phyloP scores from a whole-genome alignment of 192 early-diverging fungal genomes.

The Pilobolus umbonatus region DNA sequence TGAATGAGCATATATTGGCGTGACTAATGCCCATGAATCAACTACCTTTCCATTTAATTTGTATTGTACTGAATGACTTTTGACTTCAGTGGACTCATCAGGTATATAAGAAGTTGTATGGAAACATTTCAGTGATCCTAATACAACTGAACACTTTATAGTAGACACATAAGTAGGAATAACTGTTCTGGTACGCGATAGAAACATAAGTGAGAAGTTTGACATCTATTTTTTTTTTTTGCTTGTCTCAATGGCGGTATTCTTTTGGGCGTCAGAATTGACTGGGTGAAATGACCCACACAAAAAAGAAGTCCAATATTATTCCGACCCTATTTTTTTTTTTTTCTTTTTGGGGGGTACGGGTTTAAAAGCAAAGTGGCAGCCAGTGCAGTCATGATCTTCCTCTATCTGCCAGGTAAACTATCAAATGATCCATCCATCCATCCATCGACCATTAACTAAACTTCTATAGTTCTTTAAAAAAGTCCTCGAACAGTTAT shows the following conservation, averaged over 20 bases:
- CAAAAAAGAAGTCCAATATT: neutral
- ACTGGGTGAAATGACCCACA: neutral
- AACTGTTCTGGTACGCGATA: too few species aligned
- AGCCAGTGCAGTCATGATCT: neutral
- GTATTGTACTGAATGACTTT: constrained; percentile 21
- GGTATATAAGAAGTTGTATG: too few species aligned
- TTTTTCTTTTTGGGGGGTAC: too few species aligned
- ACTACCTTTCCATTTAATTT: constrained; percentile 31
- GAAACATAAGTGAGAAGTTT: too few species aligned
- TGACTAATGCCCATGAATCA: neutral
- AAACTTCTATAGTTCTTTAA: constrained; percentile 3
- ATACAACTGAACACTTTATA: neutral
- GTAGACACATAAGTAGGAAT: too few species aligned
- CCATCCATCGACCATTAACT: constrained; percentile 16
- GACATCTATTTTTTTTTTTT: neutral
- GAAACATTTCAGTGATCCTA: neutral
- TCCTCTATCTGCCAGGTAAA: constrained; percentile 15
- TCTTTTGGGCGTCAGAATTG: neutral
- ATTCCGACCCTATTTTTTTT: neutral
- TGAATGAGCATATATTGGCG: neutral
- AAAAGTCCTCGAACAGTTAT: constrained; percentile 63
- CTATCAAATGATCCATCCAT: constrained; percentile 7
- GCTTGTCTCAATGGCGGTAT: neutral
- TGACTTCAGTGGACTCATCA: too few species aligned
- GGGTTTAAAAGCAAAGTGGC: neutral